These are phyloP conservation scores for Plasmodium relictum DNA, from an alignment of 169 alveolate species.

Conservation along the genomic window DNA sequence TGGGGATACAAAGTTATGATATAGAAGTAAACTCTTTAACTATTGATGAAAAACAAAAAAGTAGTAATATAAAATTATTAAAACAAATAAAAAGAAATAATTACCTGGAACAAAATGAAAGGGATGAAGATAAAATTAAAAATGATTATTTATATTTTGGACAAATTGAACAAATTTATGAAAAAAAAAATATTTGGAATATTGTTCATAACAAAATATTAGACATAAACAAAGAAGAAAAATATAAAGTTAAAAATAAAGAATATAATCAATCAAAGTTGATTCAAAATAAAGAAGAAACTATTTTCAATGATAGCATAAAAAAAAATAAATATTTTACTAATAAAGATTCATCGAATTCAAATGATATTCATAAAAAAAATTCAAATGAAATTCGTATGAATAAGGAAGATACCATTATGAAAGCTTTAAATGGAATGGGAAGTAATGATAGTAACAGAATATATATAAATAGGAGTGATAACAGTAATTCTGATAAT, in stretches of 20 bases:
- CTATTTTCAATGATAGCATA: slow-evolving; percentile 9
- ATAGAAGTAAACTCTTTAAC: slow-evolving; percentile 38
- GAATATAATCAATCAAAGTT: slow-evolving; percentile 18
- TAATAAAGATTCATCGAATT: slow-evolving; percentile 21
- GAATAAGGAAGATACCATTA: slow-evolving; percentile 1
- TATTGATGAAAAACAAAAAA: slow-evolving; percentile 59
- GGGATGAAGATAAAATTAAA: slow-evolving; percentile 16
- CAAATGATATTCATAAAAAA: slow-evolving; percentile 22
- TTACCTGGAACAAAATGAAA: slow-evolving; percentile 4
- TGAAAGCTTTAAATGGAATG: neutral
- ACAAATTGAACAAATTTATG: slow-evolving; percentile 13
- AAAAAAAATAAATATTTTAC: slow-evolving; percentile 1
- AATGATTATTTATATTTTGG: neutral
- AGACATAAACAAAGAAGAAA: slow-evolving; percentile 5
- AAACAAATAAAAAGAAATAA: slow-evolving; percentile 46
- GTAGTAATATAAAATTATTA: slow-evolving; percentile 41
- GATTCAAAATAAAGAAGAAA: slow-evolving; percentile 22
- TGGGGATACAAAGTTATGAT: slow-evolving; percentile 10
- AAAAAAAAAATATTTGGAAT: slow-evolving; percentile 27
- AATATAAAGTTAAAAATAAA: slow-evolving; percentile 5
- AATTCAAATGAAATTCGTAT: neutral
- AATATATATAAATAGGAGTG: slow-evolving; percentile 4
- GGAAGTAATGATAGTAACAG: slow-evolving; percentile 26
- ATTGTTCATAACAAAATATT: slow-evolving; percentile 8
- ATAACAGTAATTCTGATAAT: neutral